A percentile compares a stretch with the other conserved stretches of the same genome.
Evolutionary conservation across 345 rosid species (phyloP).

Genomic region (Acer saccharum): DNA sequence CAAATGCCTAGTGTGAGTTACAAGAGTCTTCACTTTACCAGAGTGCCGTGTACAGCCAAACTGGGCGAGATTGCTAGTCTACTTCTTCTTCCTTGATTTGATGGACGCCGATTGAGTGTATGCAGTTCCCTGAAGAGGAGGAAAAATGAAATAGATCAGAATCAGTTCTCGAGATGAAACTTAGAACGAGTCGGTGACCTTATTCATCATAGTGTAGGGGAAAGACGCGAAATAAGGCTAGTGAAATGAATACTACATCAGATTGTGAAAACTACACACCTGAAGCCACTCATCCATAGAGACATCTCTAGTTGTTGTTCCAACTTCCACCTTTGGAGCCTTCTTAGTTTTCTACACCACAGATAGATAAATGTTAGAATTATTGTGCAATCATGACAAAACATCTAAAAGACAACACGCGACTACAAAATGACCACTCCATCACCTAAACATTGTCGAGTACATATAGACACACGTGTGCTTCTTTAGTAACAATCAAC

Average conservation of each 20-base stretch:
- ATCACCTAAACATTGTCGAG: too few relatives aligned
- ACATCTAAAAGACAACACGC: neutral
- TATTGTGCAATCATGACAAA: neutral
- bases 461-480: too few relatives aligned
- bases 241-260: conserved; percentile 1
- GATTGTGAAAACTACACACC: conserved; percentile 38
- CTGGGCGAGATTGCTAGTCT: conserved; percentile 21
- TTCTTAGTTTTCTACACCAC: conserved; percentile 70
- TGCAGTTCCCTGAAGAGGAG: conserved; percentile 66
- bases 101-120: conserved; percentile 48
- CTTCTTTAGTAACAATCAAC: too few relatives aligned
- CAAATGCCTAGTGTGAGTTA: conserved; percentile 36
- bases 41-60: conserved; percentile 19
- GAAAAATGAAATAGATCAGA: neutral
- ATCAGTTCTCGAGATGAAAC: neutral
- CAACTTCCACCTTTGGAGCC: conserved; percentile 84
- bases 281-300: conserved; percentile 95
- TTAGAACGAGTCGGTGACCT: neutral
- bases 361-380: conserved; percentile 13
- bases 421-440: neutral
- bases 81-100: conserved; percentile 88
- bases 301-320: conserved; percentile 67
- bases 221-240: neutral
- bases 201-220: neutral
- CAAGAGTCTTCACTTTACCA: conserved; percentile 25